These are phyloP conservation scores for Amanita exitialis DNA, from an alignment of 768 basidiomycete species.

Conservation along the genomic window DNA sequence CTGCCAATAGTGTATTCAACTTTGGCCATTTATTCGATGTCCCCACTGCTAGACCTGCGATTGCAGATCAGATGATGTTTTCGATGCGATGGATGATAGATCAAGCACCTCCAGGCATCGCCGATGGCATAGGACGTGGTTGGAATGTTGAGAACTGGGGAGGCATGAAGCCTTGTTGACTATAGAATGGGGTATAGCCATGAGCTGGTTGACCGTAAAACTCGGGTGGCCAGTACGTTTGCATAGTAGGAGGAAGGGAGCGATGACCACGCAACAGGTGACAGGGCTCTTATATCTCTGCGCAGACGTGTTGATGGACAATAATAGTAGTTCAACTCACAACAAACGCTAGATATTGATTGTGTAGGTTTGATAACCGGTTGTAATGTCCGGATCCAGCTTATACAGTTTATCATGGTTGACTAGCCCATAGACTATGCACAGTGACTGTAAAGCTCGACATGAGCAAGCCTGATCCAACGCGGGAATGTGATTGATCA, in stretches of 20 bases:
- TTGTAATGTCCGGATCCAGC: no score
- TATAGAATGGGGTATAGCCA: neutral
- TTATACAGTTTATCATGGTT: no score
- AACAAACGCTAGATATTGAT: neutral
- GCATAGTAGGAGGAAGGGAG: neutral
- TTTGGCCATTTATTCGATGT: slow-evolving; percentile 18
- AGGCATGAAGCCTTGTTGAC: neutral
- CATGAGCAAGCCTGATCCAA: no score
- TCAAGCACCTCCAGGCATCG: neutral
- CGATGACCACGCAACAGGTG: neutral
- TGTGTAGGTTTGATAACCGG: neutral
- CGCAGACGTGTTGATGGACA: neutral
- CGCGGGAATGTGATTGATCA: no score
- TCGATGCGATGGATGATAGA: no score
- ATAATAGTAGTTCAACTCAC: neutral
- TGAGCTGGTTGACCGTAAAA: neutral
- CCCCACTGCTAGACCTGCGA: neutral
- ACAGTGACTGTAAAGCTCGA: no score
- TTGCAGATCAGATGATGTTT: neutral
- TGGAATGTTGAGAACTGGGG: neutral
- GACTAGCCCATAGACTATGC: no score
- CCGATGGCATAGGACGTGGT: neutral
- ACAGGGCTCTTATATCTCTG: neutral
- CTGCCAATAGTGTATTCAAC: slow-evolving; percentile 43
- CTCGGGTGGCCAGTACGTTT: neutral